phyloP scores from a whole-genome alignment of 495 filamentous ascomycete genomes.

The Penicillium dipodomyicola region DNA sequence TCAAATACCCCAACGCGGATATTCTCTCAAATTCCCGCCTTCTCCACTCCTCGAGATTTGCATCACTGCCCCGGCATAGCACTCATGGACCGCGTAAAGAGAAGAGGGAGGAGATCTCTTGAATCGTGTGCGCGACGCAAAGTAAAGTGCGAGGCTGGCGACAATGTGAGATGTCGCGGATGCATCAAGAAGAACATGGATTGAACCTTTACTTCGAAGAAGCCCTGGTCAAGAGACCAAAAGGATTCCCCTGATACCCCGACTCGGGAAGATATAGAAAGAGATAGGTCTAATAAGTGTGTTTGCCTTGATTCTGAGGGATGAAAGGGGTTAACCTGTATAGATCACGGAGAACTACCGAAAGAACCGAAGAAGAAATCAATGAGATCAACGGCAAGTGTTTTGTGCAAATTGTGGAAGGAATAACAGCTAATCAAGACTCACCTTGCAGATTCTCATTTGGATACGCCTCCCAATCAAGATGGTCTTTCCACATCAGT shows the following conservation, averaged over 20 bases:
- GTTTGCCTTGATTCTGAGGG: too few species aligned
- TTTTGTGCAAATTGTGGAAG: too few species aligned
- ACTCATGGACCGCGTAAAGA: neutral
- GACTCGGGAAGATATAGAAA: too few species aligned
- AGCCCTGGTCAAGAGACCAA: neutral
- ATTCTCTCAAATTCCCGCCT: neutral
- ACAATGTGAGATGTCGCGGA: conserved; percentile 17
- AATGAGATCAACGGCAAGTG: too few species aligned
- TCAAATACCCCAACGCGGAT: neutral
- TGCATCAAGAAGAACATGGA: conserved; percentile 22
- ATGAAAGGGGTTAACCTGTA: too few species aligned
- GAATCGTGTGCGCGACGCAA: conserved; percentile 30
- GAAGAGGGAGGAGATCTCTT: neutral
- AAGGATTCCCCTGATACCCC: neutral
- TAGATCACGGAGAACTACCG: too few species aligned
- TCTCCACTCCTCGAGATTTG: neutral
- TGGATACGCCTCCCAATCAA: conserved; percentile 3
- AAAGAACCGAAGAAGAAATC: too few species aligned
- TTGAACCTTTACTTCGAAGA: conserved; percentile 23
- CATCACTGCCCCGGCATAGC: neutral
- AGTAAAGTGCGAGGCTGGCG: conserved; percentile 23
- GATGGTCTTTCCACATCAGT: conserved; percentile 17
- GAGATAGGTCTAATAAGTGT: too few species aligned
- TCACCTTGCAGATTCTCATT: neutral
- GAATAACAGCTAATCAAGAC: too few species aligned